Percentiles rank a stretch among this genome's conserved stretches.
These are phyloP conservation scores for Lachnellula suecica DNA, from an alignment of 2,329 filamentous ascomycete species.

Conservation along the genomic window DNA sequence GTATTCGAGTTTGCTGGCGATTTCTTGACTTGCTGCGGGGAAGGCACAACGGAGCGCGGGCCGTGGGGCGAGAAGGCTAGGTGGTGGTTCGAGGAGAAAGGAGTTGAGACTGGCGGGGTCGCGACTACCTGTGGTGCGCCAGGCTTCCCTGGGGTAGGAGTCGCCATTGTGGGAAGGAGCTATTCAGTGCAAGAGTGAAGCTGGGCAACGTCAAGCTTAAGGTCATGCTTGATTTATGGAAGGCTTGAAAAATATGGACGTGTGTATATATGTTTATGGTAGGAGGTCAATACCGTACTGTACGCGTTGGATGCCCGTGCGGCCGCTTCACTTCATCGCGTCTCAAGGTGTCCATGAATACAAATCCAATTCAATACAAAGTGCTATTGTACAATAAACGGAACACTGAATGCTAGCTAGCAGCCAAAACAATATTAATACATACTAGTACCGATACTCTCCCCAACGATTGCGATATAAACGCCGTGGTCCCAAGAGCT, in stretches of 20 bases:
- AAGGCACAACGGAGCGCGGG: slow-evolving; percentile 49
- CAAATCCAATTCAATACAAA: background rate
- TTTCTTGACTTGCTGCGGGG: slow-evolving; percentile 59
- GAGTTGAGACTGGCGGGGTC: slow-evolving; percentile 66
- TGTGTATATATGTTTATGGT: too few relatives aligned
- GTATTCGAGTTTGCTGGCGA: slow-evolving; percentile 55
- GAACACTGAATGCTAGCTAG: too few relatives aligned
- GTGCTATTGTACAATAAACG: too few relatives aligned
- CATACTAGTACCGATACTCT: too few relatives aligned
- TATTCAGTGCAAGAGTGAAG: background rate
- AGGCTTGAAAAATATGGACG: too few relatives aligned
- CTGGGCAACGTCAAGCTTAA: background rate
- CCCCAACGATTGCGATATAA: too few relatives aligned
- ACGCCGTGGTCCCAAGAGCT: too few relatives aligned
- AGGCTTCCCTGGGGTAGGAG: slow-evolving; percentile 31
- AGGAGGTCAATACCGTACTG: too few relatives aligned
- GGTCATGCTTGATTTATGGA: slow-evolving; percentile 1
- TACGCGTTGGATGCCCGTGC: background rate
- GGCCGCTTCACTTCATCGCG: background rate
- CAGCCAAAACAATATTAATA: too few relatives aligned
- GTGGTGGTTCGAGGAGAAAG: slow-evolving; percentile 53
- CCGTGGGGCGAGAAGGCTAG: slow-evolving; percentile 56
- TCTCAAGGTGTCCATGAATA: too few relatives aligned
- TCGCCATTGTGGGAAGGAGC: slow-evolving; percentile 27
- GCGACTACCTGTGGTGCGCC: slow-evolving; percentile 37